Evolutionary conservation across 345 rosid species (phyloP).

Genomic region (Arabidopsis arenosa): DNA sequence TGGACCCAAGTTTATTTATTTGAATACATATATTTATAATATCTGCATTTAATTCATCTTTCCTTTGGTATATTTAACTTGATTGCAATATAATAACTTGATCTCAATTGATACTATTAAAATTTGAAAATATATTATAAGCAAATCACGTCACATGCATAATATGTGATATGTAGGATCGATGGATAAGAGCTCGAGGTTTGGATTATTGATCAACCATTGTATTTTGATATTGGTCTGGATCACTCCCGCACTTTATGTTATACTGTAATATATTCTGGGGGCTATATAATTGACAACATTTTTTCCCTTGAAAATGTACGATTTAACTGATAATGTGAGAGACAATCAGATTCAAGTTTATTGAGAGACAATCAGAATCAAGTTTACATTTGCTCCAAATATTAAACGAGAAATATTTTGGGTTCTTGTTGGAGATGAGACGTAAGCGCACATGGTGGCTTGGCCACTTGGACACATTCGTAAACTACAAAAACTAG

Average conservation of each 20-base stretch:
- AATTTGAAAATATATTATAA: not conserved
- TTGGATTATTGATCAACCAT: slow-evolving; percentile 23
- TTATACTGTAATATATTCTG: not conserved
- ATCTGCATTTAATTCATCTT: not conserved
- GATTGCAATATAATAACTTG: not conserved
- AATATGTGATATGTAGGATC: slow-evolving; percentile 13
- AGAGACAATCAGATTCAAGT: not conserved
- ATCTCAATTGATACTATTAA: not conserved
- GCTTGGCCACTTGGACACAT: slow-evolving; percentile 27
- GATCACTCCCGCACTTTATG: not conserved
- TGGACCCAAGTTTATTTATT: not conserved
- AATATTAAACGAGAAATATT: not conserved
- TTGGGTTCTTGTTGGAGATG: slow-evolving; percentile 13
- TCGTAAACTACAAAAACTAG: slow-evolving; percentile 35
- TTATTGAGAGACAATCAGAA: not conserved
- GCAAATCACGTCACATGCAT: slow-evolving; percentile 32
- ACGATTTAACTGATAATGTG: not conserved
- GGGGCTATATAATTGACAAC: not conserved
- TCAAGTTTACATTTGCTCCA: not conserved
- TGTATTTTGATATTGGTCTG: not conserved
- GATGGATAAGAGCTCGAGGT: slow-evolving; percentile 4
- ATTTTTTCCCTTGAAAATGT: not conserved
- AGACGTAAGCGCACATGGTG: slow-evolving; percentile 33
- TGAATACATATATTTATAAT: not conserved
- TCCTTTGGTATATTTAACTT: not conserved